Evolutionary conservation across 2,329 filamentous ascomycete species (phyloP).

Genomic region (Arthrinium puccinioides): DNA sequence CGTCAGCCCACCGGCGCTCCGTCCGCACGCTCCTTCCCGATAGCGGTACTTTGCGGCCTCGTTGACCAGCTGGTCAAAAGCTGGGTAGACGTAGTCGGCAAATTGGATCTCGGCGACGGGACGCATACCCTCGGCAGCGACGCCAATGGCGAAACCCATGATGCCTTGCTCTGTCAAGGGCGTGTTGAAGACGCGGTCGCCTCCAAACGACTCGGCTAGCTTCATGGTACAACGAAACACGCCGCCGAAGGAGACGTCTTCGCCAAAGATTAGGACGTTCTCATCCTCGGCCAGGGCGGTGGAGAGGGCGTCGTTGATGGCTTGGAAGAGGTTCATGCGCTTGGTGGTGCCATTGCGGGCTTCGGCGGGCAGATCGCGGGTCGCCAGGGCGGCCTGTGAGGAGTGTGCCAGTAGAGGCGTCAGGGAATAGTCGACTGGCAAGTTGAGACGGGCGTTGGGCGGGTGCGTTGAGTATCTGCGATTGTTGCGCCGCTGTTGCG

Average conservation of each 20-base stretch:
- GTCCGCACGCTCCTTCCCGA: constrained; percentile 52
- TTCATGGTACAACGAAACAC: constrained; percentile 95
- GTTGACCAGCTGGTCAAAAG: constrained; percentile 91
- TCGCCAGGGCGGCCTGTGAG: constrained; percentile 61
- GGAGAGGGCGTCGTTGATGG: constrained; percentile 83
- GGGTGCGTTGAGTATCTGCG: constrained; percentile 46
- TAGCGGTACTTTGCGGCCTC: constrained; percentile 87
- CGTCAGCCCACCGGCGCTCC: constrained; percentile 69
- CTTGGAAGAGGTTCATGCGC: constrained; percentile 88
- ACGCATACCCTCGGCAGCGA: constrained; percentile 84
- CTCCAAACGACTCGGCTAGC: constrained; percentile 78
- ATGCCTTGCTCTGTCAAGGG: constrained; percentile 92
- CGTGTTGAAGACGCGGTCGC: constrained; percentile 91
- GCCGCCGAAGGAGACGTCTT: constrained; percentile 94
- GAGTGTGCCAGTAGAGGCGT: constrained; percentile 78
- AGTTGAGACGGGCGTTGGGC: constrained; percentile 64
- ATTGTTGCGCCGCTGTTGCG: constrained; percentile 6
- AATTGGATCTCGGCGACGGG: constrained; percentile 95
- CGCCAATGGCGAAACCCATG: constrained; percentile 85
- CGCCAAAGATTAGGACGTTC: constrained; percentile 83
- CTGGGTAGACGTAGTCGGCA: constrained; percentile 88
- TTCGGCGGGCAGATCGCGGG: constrained; percentile 62
- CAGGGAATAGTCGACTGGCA: constrained; percentile 79
- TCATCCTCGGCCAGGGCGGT: constrained; percentile 79
- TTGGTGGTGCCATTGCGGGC: constrained; percentile 65